phyloP scores from a whole-genome alignment of 2,329 filamentous ascomycete species.

The Ophiostoma sp. region DNA sequence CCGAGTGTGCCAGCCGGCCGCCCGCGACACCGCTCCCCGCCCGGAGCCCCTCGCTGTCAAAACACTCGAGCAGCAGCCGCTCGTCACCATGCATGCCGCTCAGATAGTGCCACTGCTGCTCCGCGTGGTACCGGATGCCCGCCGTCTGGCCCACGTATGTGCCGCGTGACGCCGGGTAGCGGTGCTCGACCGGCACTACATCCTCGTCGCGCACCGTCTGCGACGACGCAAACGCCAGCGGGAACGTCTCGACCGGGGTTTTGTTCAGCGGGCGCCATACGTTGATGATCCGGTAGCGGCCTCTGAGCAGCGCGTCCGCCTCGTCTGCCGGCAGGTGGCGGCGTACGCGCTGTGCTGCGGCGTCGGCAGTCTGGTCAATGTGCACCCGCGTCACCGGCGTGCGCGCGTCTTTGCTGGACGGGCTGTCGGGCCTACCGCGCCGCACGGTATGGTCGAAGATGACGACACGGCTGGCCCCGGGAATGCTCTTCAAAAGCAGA shows the following conservation, averaged over 20 bases:
- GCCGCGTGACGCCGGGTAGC: slow-evolving; percentile 53
- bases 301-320: slow-evolving; percentile 59
- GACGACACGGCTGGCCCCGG: slow-evolving; percentile 60
- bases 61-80: slow-evolving; percentile 72
- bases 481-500: slow-evolving; percentile 62
- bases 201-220: slow-evolving; percentile 56
- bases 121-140: slow-evolving; percentile 55
- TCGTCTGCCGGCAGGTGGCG: slow-evolving; percentile 54
- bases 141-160: slow-evolving; percentile 67
- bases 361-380: slow-evolving; percentile 72
- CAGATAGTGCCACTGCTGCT: slow-evolving; percentile 73
- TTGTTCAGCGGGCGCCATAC: slow-evolving; percentile 68
- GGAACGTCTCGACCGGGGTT: slow-evolving; percentile 58
- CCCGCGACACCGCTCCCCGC: slow-evolving; percentile 44
- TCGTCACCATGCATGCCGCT: slow-evolving; percentile 71
- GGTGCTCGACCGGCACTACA: slow-evolving; percentile 66
- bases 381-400: slow-evolving; percentile 68
- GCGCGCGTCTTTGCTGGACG: slow-evolving; percentile 36
- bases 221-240: slow-evolving; percentile 64
- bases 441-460: slow-evolving; percentile 89
- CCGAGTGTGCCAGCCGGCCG: slow-evolving; percentile 64
- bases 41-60: slow-evolving; percentile 58
- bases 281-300: slow-evolving; percentile 78
- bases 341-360: slow-evolving; percentile 61
- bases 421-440: slow-evolving; percentile 52